These are phyloP conservation scores for Onygena corvina DNA, from an alignment of 2,329 filamentous ascomycete genomes.

Conservation along the genomic window DNA sequence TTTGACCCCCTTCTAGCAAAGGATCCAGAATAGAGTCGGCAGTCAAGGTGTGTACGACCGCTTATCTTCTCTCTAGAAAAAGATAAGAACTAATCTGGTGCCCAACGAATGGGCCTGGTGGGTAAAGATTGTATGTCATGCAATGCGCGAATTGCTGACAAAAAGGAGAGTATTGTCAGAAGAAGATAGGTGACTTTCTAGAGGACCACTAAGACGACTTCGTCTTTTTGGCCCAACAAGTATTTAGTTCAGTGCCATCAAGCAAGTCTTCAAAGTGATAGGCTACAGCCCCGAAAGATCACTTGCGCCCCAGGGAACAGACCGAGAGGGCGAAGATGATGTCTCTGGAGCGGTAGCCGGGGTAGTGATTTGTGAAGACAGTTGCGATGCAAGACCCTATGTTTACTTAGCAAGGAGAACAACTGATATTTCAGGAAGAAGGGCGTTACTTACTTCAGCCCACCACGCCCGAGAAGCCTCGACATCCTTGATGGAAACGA, in stretches of 20 bases:
- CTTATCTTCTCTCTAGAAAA: neutral
- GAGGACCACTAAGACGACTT: no score
- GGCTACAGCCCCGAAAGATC: no score
- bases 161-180: no score
- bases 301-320: no score
- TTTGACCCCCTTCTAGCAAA: no score
- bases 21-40: no score
- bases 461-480: slow-evolving; percentile 11
- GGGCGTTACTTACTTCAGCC: neutral
- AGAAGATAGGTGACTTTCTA: no score
- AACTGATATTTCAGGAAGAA: neutral
- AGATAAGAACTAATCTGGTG: slow-evolving; percentile 2
- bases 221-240: neutral
- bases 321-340: no score
- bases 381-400: no score
- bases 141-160: slow-evolving; percentile 11
- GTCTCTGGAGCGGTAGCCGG: no score
- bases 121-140: slow-evolving; percentile 9
- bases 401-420: no score
- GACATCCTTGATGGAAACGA: slow-evolving; percentile 9
- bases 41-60: neutral
- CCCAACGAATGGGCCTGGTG: slow-evolving; percentile 5
- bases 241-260: neutral
- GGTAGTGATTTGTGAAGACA: no score
- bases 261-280: neutral